Evolutionary conservation across 305 asterid species (phyloP), one percentile per base, ranked within the genome.

Genomic region (Fraxinus angustifolia): DNA sequence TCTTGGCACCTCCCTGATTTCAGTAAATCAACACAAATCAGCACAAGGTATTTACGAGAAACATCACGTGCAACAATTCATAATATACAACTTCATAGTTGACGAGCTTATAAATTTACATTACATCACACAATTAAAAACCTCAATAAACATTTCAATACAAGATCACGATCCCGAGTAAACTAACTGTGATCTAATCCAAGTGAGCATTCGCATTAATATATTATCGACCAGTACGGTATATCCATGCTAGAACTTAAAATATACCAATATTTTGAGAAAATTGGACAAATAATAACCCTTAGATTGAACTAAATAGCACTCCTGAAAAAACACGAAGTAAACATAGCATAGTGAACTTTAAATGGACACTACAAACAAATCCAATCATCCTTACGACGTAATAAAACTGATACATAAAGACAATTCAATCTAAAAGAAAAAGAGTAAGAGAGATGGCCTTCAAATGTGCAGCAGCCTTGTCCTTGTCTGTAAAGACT

Each of bases 401-500:
- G 30, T 6, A 7, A 21, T 60, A 60, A 60, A 60, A 21, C 12
- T 19, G 28, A 48, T 14, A 42, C 50, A 42, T 12, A 16, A 48
- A 48, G 58, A 14, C 53, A 45, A 45, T 45, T 12, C 56, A 45
- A 45, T 12, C 17, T 45, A 45, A 45, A 17, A 21, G 70, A 60
- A 11, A 21, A 14, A 8, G 4, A 60, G 70, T 3, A 10, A 1
- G 14, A 62, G 34, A 62, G 33, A 33, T 17, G 84, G 84, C 91
- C 92, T 89, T 89, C 89, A 87, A 83, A 31, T 88, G 92, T 19
- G 92, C 91, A 83, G 91, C 91, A 85, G 90, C 92, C 77, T 88
- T 89, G 26, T 89, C 92, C 86, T 88, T 89, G 77, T 89, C 91
- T 0, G 90, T 89, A 84, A 89, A 89, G 28, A 89, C 92, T 42